Evolutionary conservation across 805 yeast genomes (phyloP).

Genomic region (Helenozyma rhizophorensis): DNA sequence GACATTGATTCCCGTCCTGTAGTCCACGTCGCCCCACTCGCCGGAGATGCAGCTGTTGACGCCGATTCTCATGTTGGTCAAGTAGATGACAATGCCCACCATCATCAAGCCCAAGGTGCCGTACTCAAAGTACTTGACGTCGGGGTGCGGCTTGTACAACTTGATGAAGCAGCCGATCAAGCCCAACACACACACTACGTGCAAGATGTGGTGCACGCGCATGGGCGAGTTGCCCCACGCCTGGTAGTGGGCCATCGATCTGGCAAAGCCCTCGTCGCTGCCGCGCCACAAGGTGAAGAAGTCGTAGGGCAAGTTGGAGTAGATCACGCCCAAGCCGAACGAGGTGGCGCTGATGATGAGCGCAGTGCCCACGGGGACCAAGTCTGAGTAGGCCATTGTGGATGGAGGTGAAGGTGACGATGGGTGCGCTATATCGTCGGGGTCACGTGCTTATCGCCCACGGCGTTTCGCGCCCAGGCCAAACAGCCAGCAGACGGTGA

Average conservation of each 20-base stretch:
- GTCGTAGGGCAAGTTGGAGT: constrained; percentile 80
- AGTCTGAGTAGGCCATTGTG: constrained; percentile 34
- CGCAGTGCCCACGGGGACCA: constrained; percentile 42
- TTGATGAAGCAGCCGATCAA: constrained; percentile 69
- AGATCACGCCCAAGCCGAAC: constrained; percentile 76
- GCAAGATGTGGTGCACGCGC: constrained; percentile 57
- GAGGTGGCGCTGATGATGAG: constrained; percentile 53
- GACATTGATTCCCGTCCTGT: constrained; percentile 80
- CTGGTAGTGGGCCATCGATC: constrained; percentile 69
- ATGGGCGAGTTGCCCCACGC: constrained; percentile 65
- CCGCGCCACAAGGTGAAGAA: constrained; percentile 65
- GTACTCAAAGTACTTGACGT: constrained; percentile 84
- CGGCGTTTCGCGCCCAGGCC: no score
- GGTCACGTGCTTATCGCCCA: no score
- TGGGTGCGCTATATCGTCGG: no score
- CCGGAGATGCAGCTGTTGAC: constrained; percentile 62
- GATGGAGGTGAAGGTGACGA: no score
- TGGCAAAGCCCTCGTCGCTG: constrained; percentile 48
- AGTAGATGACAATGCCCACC: constrained; percentile 69
- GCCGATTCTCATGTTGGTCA: constrained; percentile 84
- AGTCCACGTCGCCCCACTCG: constrained; percentile 92
- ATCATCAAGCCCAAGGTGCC: constrained; percentile 74
- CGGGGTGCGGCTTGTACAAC: constrained; percentile 83
- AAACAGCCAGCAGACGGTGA: no score
- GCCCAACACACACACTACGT: constrained; percentile 59